phyloP scores from a whole-genome alignment of 345 rosid species.

The Nasturtium officinale region DNA sequence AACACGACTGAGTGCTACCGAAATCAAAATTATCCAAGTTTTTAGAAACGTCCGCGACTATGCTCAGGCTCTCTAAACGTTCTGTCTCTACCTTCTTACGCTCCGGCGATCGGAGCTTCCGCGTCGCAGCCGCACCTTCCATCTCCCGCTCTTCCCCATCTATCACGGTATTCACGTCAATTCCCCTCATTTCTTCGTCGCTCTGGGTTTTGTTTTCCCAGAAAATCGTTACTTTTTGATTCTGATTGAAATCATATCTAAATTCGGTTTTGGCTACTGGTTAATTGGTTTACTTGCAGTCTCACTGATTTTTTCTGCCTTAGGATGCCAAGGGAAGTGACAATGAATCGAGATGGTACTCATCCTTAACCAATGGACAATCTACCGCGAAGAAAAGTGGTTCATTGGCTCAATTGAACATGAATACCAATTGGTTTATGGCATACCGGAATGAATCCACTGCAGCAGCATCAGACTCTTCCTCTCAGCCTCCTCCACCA shows the following conservation, averaged over 20 bases:
- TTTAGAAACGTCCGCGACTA: conserved; percentile 34
- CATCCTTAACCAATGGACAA: conserved; percentile 53
- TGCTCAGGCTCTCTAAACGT: conserved; percentile 75
- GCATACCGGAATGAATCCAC: conserved; percentile 63
- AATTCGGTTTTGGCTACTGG: neutral
- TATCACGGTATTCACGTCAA: conserved; percentile 46
- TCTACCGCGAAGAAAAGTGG: conserved; percentile 24
- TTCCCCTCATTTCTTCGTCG: neutral
- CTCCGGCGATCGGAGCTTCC: conserved; percentile 46
- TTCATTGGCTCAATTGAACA: conserved; percentile 38
- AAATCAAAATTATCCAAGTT: neutral
- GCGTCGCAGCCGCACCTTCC: conserved; percentile 46
- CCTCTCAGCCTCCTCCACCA: conserved; percentile 54
- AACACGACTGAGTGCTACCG: conserved; percentile 5
- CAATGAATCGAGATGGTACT: conserved; percentile 55
- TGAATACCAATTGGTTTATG: conserved; percentile 47
- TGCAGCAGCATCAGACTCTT: conserved; percentile 66
- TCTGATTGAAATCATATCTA: too few species aligned
- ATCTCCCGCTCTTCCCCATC: conserved; percentile 45
- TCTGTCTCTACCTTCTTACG: conserved; percentile 63
- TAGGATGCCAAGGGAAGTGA: conserved; percentile 56
- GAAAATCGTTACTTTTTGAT: conserved; percentile 3
- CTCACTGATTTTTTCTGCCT: neutral
- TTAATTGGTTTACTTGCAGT: neutral
- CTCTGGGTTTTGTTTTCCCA: neutral